Percentiles rank a stretch among this genome's conserved stretches.
phyloP scores from a whole-genome alignment of 495 filamentous ascomycete genomes.

The Choiromyces venosus region DNA sequence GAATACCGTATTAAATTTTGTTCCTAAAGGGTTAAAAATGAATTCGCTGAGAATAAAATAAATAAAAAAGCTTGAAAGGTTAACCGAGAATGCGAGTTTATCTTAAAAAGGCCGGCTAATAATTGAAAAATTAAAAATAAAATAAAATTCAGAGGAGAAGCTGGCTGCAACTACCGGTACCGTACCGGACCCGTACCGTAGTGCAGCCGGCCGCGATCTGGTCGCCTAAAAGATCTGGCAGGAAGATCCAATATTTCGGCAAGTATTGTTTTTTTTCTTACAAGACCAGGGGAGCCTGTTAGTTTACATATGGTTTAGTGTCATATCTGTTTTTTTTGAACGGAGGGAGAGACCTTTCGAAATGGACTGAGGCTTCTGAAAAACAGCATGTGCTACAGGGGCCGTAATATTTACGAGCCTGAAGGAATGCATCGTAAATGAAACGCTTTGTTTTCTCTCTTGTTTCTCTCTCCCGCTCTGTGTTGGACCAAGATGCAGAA shows the following conservation, averaged over 20 bases:
- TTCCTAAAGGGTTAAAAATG: not conserved
- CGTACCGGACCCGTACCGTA: conserved; percentile 1
- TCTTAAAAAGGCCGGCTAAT: not conserved
- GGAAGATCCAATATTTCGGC: not conserved
- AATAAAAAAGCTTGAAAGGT: not conserved
- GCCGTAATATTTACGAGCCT: not conserved
- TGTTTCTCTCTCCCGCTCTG: not conserved
- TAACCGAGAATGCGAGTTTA: not conserved
- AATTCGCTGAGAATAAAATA: not conserved
- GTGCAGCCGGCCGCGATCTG: not conserved
- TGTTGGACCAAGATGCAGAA: not conserved
- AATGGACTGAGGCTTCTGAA: not conserved
- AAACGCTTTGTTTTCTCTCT: not conserved
- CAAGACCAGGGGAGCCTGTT: not conserved
- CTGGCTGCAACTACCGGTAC: conserved; percentile 1
- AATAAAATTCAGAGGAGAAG: not conserved
- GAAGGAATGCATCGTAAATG: not conserved
- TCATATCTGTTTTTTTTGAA: not conserved
- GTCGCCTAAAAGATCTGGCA: not conserved
- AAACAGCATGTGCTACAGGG: not conserved
- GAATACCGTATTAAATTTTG: not conserved
- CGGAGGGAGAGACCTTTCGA: not conserved
- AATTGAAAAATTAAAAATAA: not conserved
- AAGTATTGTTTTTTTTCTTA: not conserved
- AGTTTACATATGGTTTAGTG: not conserved